Evolutionary conservation across 225 moss, liverwort and hornwort species (phyloP), one percentile per base, ranked within the genome.

Genomic region (Climacium dendroides): DNA sequence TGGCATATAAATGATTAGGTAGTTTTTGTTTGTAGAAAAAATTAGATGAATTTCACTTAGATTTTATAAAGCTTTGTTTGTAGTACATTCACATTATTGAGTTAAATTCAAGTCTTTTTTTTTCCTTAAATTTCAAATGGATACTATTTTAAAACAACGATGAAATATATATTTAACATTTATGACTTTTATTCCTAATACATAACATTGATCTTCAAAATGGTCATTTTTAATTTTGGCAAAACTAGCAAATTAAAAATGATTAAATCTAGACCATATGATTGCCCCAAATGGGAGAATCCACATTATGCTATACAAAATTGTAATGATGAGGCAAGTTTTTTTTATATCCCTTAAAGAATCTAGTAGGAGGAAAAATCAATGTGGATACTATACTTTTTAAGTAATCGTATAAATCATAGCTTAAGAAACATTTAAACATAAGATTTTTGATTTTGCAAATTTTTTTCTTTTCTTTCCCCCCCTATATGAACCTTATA

Each of bases 401-500:
- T 9, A 54, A 15, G n/a, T 4, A 54, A 54, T n/a, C 10, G 15
- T 76, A 4, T 6, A 24, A 53, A n/a, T n/a, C n/a, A 24, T 53
- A 0, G 5, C 4, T 74, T 53, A 1, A 23, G 0, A 35, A 35
- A 5, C 35, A 22, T 53, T 35, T 24, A 24, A 2, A 35, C 2
- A 23, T 15, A 35, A 35, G 9, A 54, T 15, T 24, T 53, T 9
- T 0, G 4, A 9, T 15, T 53, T 53, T 76, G 0, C 8, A 22
- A 35, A n/a, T n/a, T n/a, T n/a, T 3, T 2, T 14, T 13, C 6
- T n/a, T 77, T 54, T 14, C 9, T 54, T 10, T 2, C 6, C 15
- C 3, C 0, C 0, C 2, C 5, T 76, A 25, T 1, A 1, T n/a
- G 8, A 16, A 15, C 10, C 6, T 24, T 54, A 2, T 1, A 54